Conservation (phyloP, 2,329 filamentous ascomycete genomes). For the Xylaria arbuscula region DNA sequence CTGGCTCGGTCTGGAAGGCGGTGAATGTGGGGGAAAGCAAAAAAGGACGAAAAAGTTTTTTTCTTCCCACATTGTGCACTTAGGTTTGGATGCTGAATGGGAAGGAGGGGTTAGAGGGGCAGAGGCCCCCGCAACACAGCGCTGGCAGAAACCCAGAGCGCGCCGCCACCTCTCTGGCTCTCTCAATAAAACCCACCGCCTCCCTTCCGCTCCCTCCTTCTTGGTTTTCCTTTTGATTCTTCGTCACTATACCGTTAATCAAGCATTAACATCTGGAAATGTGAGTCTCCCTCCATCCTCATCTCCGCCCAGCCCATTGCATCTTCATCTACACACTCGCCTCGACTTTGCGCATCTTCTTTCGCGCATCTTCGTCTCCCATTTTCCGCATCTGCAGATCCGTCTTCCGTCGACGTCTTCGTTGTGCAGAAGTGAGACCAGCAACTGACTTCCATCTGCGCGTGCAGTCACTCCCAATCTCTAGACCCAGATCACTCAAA, state of each 20-base stretch:
- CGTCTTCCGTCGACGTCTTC: neutral
- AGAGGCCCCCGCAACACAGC: conserved; percentile 39
- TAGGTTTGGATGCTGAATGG: conserved; percentile 29
- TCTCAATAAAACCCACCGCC: conserved; percentile 42
- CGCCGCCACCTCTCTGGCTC: conserved; percentile 27
- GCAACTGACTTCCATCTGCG: conserved; percentile 23
- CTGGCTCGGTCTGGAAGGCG: conserved; percentile 25
- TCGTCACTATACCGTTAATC: conserved; percentile 56
- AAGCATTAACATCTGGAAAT: conserved; percentile 54
- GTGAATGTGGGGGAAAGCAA: conserved; percentile 39
- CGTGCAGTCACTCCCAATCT: conserved; percentile 32
- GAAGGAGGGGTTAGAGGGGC: conserved; percentile 41
- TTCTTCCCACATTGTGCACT: conserved; percentile 25
- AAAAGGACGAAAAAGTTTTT: conserved; percentile 35
- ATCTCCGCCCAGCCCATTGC: conserved; percentile 16
- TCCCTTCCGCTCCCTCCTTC: conserved; percentile 42
- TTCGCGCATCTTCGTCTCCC: neutral
- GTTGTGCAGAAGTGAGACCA: conserved; percentile 3
- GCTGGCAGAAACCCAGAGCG: conserved; percentile 32
- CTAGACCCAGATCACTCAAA: conserved; percentile 51
- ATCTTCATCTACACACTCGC: conserved; percentile 13
- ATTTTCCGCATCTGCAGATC: neutral
- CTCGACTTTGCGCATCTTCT: neutral
- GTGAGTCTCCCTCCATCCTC: conserved; percentile 41
- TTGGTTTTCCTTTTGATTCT: conserved; percentile 49